phyloP scores from a whole-genome alignment of 441 rosid species.

The Adansonia madagascariensis region DNA sequence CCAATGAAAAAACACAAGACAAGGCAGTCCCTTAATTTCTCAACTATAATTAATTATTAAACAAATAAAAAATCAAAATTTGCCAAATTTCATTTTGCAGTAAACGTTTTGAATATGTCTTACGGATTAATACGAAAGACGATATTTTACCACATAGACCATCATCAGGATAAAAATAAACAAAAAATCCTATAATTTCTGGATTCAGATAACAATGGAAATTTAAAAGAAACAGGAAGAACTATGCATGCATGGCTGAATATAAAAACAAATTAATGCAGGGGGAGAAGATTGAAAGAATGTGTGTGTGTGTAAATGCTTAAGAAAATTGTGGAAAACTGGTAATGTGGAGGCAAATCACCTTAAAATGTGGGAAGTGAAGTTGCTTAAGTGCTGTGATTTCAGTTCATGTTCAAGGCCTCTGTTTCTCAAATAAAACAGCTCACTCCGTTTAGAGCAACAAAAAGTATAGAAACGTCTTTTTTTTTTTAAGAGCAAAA shows the following conservation, averaged over 20 bases:
- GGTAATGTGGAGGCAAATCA: background rate
- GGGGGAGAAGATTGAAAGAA: background rate
- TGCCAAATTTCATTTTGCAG: too few species aligned
- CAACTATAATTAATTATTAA: too few species aligned
- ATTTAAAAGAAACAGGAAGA: too few species aligned
- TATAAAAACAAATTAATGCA: too few species aligned
- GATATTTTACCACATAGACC: background rate
- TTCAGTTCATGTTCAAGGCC: background rate
- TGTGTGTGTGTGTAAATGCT: background rate
- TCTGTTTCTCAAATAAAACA: background rate
- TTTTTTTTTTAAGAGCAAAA: background rate
- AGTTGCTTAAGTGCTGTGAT: background rate
- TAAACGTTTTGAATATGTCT: too few species aligned
- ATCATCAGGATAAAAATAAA: too few species aligned
- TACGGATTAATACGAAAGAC: too few species aligned
- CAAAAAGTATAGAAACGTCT: too few species aligned
- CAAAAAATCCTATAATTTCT: background rate
- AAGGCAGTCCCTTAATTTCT: background rate
- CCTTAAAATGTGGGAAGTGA: background rate
- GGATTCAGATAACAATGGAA: background rate
- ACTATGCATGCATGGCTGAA: too few species aligned
- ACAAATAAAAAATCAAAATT: too few species aligned
- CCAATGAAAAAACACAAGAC: background rate
- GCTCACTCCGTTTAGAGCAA: background rate
- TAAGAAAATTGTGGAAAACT: background rate